A percentile compares a stretch with the other conserved stretches of the same genome.
These are phyloP conservation scores for Rhynchospora breviuscula DNA, from an alignment of 176 grass and related monocot species.

Conservation along the genomic window DNA sequence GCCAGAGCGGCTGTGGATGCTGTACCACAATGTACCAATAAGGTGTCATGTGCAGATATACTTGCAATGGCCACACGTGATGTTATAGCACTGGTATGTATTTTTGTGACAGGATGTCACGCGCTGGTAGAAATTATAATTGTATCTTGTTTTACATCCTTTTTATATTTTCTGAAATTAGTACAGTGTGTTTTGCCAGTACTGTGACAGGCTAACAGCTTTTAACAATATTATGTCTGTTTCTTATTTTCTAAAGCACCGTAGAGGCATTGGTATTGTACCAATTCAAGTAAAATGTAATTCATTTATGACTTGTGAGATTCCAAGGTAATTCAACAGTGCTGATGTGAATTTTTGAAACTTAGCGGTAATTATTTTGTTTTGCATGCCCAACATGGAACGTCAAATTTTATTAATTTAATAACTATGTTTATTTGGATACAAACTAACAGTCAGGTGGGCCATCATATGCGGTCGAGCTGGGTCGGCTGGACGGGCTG, in stretches of 20 bases:
- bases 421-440: background rate
- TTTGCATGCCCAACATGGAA: background rate
- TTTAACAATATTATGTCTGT: background rate
- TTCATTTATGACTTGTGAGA: background rate
- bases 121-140: background rate
- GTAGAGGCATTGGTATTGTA: background rate
- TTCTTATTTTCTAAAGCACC: background rate
- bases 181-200: background rate
- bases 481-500: slow-evolving; percentile 81
- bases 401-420: background rate
- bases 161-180: background rate
- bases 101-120: background rate
- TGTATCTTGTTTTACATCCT: background rate
- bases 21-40: slow-evolving; percentile 53
- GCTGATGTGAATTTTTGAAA: background rate
- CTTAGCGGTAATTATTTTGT: background rate
- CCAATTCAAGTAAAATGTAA: background rate
- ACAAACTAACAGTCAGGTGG: slow-evolving; percentile 42
- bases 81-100: slow-evolving; percentile 55
- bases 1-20: slow-evolving; percentile 80
- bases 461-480: slow-evolving; percentile 66
- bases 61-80: slow-evolving; percentile 80
- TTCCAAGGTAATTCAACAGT: background rate
- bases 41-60: slow-evolving; percentile 89
- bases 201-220: background rate